Percentiles rank a stretch among this genome's conserved stretches.
Conservation (phyloP, 1,284 basidiomycete species). For the Melampsora americana region DNA sequence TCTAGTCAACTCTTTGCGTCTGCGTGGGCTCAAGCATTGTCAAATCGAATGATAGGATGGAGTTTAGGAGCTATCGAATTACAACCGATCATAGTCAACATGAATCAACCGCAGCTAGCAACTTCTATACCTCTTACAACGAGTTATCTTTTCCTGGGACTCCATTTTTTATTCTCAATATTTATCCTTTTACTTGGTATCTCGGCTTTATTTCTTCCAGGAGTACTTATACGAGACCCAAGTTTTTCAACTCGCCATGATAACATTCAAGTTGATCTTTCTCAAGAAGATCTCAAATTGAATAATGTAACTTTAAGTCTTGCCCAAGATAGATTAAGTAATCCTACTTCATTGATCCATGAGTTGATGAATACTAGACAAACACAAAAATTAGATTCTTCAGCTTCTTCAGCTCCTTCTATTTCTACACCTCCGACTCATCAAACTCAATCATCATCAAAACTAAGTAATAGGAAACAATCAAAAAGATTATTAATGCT, state of each 20-base stretch:
- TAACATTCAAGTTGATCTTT: background rate
- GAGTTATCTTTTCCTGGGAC: background rate
- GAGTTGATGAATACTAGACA: background rate
- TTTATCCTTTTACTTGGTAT: background rate
- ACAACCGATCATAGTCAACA: background rate
- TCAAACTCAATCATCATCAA: background rate
- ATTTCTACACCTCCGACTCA: background rate
- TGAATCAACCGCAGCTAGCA: background rate
- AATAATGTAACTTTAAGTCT: background rate
- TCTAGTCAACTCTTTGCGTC: background rate
- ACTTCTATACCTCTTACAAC: background rate
- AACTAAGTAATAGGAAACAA: background rate
- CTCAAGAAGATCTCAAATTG: background rate
- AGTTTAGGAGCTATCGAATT: constrained; percentile 4
- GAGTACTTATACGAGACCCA: background rate
- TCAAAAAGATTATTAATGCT: background rate
- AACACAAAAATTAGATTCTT: background rate
- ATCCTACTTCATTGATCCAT: constrained; percentile 6
- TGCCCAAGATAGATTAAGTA: background rate
- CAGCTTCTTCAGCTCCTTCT: background rate
- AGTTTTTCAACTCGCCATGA: background rate
- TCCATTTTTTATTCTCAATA: background rate
- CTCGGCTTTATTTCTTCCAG: background rate
- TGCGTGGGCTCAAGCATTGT: background rate
- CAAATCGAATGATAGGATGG: constrained; percentile 5